Evolutionary conservation across 768 basidiomycete genomes (phyloP).

Genomic region (Infundibulicybe gibba): DNA sequence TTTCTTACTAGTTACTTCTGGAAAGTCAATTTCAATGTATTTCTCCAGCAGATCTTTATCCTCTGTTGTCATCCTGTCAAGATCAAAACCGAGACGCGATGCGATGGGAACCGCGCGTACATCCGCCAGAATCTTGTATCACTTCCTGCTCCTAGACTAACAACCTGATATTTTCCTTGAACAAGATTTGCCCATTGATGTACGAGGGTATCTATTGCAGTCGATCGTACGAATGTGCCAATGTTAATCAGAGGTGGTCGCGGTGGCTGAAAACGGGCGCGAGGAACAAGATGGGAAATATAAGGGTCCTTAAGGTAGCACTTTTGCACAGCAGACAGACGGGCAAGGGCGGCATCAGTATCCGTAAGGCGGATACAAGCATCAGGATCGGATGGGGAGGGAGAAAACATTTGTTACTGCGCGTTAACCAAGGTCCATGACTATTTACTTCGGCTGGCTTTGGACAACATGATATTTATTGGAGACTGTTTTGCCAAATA

Average conservation of each 20-base stretch:
- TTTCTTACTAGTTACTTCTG: conserved; percentile 81
- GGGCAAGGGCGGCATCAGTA: conserved; percentile 77
- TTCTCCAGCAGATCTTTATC: conserved; percentile 41
- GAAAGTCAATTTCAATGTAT: conserved; percentile 92
- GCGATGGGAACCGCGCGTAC: conserved; percentile 48
- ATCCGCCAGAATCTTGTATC: conserved; percentile 95
- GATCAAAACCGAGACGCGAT: neutral
- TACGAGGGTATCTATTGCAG: conserved; percentile 76
- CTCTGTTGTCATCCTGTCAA: no score
- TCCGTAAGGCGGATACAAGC: conserved; percentile 74
- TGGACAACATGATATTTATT: no score
- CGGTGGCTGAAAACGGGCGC: conserved; percentile 55
- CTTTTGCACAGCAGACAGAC: conserved; percentile 78
- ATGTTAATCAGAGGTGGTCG: conserved; percentile 92
- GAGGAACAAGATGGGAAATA: conserved; percentile 61
- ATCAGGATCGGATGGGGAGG: conserved; percentile 41
- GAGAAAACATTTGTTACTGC: conserved; percentile 23
- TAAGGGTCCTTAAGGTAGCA: conserved; percentile 82
- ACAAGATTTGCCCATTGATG: conserved; percentile 54
- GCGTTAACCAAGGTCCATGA: no score
- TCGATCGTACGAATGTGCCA: conserved; percentile 85
- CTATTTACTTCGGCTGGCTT: neutral
- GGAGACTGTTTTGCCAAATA: neutral
- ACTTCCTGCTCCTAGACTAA: conserved; percentile 94
- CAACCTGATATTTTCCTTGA: conserved; percentile 68